A percentile compares a stretch with the other conserved stretches of the same genome.
Conservation (phyloP, 345 rosid genomes). For the Citrus glauca region DNA sequence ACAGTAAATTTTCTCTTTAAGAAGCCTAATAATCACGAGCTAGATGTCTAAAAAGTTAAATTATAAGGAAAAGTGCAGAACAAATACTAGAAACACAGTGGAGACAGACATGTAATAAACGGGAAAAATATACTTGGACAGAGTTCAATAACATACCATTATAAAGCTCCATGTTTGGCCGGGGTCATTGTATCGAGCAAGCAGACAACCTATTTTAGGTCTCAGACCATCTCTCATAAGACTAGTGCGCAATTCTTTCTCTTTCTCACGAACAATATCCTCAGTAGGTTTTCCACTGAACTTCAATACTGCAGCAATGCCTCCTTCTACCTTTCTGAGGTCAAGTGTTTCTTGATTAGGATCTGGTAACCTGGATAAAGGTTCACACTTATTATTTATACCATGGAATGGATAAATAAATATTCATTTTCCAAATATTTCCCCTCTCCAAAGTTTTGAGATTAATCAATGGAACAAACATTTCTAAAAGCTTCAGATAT, state of each 20-base stretch:
- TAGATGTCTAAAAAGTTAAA: not conserved
- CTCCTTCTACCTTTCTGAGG: constrained; percentile 67
- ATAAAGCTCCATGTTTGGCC: constrained; percentile 70
- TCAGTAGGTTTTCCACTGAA: constrained; percentile 86
- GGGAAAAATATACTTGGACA: not conserved
- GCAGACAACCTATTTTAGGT: constrained; percentile 63
- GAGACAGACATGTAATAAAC: not conserved
- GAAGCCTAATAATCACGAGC: not conserved
- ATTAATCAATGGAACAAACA: not conserved
- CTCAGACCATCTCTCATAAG: constrained; percentile 60
- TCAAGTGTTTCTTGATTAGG: constrained; percentile 57
- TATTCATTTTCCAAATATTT: not conserved
- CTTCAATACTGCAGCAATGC: constrained; percentile 67
- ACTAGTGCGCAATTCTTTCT: constrained; percentile 49
- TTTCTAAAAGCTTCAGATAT: not conserved
- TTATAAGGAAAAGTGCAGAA: not conserved
- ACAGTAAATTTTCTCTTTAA: not conserved
- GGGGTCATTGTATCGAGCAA: constrained; percentile 92
- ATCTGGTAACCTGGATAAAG: constrained; percentile 57
- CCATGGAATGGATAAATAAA: not conserved
- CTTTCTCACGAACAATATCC: constrained; percentile 51
- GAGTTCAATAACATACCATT: constrained; percentile 42
- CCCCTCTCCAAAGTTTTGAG: not conserved
- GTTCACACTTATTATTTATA: not conserved
- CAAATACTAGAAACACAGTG: not conserved